Conservation (phyloP, 768 basidiomycete genomes). For the Pleurotus tuber-regium region DNA sequence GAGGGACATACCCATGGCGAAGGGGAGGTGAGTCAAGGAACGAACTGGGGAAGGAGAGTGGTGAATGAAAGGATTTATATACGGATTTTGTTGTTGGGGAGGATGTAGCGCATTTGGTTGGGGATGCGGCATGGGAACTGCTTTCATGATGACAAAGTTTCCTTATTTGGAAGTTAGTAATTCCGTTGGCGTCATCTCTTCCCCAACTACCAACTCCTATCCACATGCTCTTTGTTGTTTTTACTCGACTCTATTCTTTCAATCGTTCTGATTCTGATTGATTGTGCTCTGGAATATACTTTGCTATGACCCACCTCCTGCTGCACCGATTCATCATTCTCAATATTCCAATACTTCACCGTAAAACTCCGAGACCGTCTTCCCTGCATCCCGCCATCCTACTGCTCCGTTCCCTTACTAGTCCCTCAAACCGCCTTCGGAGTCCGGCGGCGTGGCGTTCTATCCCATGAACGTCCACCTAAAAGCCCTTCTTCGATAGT, state of each 20-base stretch:
- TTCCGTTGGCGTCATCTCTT: neutral
- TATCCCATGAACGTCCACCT: no score
- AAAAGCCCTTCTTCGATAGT: no score
- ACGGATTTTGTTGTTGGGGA: constrained; percentile 21
- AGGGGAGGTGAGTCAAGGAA: constrained; percentile 6
- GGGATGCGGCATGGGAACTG: constrained; percentile 30
- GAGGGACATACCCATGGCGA: constrained; percentile 36
- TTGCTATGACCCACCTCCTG: neutral
- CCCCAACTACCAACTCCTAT: no score
- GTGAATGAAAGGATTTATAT: constrained; percentile 27
- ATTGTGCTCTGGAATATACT: neutral
- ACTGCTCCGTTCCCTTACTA: no score
- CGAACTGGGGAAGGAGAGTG: constrained; percentile 2
- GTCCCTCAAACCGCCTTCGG: no score
- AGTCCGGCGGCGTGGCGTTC: no score
- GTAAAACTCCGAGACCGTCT: no score
- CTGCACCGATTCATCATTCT: neutral
- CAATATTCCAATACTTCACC: no score
- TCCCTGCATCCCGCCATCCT: no score
- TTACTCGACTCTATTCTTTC: neutral
- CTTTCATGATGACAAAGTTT: constrained; percentile 12
- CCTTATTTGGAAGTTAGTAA: constrained; percentile 7
- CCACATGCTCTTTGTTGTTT: neutral
- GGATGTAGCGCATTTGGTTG: constrained; percentile 19
- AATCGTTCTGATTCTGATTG: no score